Evolutionary conservation across 495 filamentous ascomycete genomes (phyloP).

Genomic region (Lentithecium fluviatile): DNA sequence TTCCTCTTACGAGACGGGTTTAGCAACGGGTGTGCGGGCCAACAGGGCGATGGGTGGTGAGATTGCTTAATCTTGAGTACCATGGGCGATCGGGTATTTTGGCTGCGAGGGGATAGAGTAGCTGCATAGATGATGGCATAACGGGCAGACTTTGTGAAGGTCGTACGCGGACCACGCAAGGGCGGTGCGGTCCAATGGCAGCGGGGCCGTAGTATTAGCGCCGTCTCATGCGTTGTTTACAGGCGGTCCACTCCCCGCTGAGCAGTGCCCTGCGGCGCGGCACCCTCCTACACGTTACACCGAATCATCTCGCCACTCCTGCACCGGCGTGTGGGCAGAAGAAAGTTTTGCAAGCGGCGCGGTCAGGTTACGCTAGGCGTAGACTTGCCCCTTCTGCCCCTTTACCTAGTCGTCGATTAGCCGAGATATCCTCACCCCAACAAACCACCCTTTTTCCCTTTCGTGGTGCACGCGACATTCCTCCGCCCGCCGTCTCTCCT

Average conservation of each 20-base stretch:
- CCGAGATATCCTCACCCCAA: slow-evolving; percentile 1
- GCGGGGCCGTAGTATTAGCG: slow-evolving; percentile 12
- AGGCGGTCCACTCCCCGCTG: too few relatives aligned
- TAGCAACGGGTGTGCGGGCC: too few relatives aligned
- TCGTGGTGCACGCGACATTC: slow-evolving; percentile 6
- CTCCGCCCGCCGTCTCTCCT: not conserved
- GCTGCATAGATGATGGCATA: slow-evolving; percentile 8
- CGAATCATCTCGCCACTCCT: too few relatives aligned
- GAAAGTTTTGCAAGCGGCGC: too few relatives aligned
- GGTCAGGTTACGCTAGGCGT: slow-evolving; percentile 11
- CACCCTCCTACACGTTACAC: too few relatives aligned
- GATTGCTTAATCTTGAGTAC: too few relatives aligned
- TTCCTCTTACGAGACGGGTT: too few relatives aligned
- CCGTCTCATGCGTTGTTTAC: too few relatives aligned
- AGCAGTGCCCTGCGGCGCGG: too few relatives aligned
- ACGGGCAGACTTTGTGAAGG: slow-evolving; percentile 3
- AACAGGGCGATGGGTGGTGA: too few relatives aligned
- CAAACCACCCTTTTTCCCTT: not conserved
- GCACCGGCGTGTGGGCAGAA: too few relatives aligned
- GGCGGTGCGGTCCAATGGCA: slow-evolving; percentile 4
- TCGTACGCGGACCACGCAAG: not conserved
- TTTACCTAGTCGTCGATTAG: slow-evolving; percentile 5
- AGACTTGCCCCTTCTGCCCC: not conserved
- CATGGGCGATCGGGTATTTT: not conserved
- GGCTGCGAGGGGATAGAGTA: not conserved